Evolutionary conservation across 495 filamentous ascomycete species (phyloP).

Genomic region (Lepraria neglecta): DNA sequence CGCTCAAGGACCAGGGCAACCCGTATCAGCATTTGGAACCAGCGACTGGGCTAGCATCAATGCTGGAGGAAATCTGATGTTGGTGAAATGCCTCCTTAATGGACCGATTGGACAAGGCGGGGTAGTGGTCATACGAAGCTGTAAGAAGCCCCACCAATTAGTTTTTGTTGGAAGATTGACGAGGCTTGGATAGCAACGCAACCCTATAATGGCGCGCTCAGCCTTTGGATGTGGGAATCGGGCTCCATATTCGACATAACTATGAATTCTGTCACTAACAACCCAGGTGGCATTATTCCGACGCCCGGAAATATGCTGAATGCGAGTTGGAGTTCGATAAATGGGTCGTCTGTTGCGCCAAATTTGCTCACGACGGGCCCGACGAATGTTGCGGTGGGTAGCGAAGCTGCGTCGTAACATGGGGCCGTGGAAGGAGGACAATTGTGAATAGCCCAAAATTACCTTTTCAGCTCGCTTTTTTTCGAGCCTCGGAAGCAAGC

Average conservation of each 20-base stretch:
- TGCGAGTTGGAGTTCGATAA: not conserved
- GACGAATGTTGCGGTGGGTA: not conserved
- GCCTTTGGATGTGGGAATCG: conserved; percentile 13
- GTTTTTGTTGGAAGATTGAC: not conserved
- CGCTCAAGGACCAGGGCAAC: not conserved
- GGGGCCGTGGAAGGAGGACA: not conserved
- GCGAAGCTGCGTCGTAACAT: not conserved
- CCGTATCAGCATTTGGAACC: not conserved
- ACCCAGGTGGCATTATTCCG: conserved; percentile 1
- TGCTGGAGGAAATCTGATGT: not conserved
- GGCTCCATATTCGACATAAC: conserved; percentile 6
- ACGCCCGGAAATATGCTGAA: conserved; percentile 1
- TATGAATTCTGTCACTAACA: conserved; percentile 5
- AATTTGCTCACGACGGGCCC: not conserved
- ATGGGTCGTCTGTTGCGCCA: not conserved
- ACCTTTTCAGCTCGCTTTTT: too few species aligned
- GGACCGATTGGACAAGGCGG: not conserved
- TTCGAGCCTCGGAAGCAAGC: too few species aligned
- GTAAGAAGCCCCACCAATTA: not conserved
- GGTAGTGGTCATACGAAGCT: conserved; percentile 12
- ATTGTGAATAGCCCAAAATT: not conserved
- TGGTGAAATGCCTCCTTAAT: conserved; percentile 5
- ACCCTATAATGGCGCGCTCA: conserved; percentile 2
- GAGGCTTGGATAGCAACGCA: not conserved
- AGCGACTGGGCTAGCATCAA: conserved; percentile 13